Evolutionary conservation across 2,329 filamentous ascomycete species (phyloP).

Genomic region (Pyrenophora teres): DNA sequence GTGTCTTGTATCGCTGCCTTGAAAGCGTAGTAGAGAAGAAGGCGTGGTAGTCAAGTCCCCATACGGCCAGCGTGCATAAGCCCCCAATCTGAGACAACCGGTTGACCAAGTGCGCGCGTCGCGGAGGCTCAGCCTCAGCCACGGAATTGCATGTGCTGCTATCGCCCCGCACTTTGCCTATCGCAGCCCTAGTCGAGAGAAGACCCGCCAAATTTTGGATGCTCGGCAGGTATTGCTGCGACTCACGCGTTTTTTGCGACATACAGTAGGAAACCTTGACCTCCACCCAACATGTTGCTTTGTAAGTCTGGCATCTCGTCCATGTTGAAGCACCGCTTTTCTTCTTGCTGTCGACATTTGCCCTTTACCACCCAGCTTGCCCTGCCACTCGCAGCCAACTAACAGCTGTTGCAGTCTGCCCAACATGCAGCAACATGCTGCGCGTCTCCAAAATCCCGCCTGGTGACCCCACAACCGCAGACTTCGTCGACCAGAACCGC

Average conservation of each 20-base stretch:
- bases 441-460: slow-evolving; percentile 64
- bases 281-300: slow-evolving; percentile 61
- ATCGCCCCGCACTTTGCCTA: slow-evolving; percentile 34
- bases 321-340: too few species aligned
- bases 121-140: not conserved
- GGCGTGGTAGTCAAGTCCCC: not conserved
- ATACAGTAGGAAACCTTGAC: slow-evolving; percentile 11
- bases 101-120: slow-evolving; percentile 17
- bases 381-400: not conserved
- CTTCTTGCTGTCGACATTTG: not conserved
- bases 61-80: slow-evolving; percentile 17
- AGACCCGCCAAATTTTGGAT: slow-evolving; percentile 38
- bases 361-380: not conserved
- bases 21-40: not conserved
- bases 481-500: slow-evolving; percentile 65
- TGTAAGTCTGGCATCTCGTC: slow-evolving; percentile 54
- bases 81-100: slow-evolving; percentile 23
- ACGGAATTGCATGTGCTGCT: not conserved
- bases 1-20: not conserved
- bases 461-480: slow-evolving; percentile 46
- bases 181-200: slow-evolving; percentile 22
- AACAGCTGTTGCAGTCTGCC: slow-evolving; percentile 63
- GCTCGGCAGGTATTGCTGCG: not conserved
- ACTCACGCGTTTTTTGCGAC: slow-evolving; percentile 1
- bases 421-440: slow-evolving; percentile 81